These are phyloP conservation scores for Phytophthora fragariae DNA, from an alignment of 352 stramenopile genomes.

Conservation along the genomic window DNA sequence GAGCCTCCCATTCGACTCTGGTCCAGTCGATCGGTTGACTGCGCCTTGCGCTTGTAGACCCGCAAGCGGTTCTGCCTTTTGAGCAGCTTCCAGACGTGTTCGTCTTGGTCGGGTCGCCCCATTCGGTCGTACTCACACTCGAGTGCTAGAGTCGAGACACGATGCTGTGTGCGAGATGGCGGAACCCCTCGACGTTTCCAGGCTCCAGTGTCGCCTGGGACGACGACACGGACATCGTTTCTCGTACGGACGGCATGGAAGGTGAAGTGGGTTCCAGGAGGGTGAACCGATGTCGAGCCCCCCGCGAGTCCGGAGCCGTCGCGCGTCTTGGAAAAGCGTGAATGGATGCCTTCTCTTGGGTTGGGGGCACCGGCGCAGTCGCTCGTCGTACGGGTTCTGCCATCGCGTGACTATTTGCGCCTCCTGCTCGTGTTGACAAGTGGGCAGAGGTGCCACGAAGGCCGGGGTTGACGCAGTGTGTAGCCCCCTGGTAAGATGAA, in stretches of 20 bases:
- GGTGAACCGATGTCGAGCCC: constrained; percentile 13
- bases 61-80: constrained; percentile 53
- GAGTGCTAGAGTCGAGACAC: constrained; percentile 54
- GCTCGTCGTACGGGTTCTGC: constrained; percentile 34
- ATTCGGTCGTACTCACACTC: constrained; percentile 54
- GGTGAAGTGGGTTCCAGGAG: constrained; percentile 17
- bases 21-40: constrained; percentile 14
- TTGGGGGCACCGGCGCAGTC: constrained; percentile 26
- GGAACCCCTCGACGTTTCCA: constrained; percentile 47
- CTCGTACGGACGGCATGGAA: constrained; percentile 5
- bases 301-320: constrained; percentile 15
- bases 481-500: background rate
- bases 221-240: constrained; percentile 26
- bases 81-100: constrained; percentile 42
- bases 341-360: constrained; percentile 20
- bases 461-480: background rate
- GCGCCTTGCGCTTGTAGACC: constrained; percentile 50
- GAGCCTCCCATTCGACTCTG: constrained; percentile 16
- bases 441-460: constrained; percentile 1
- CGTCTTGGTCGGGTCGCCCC: constrained; percentile 39
- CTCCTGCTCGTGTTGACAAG: constrained; percentile 29
- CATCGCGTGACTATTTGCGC: constrained; percentile 33
- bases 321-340: constrained; percentile 26
- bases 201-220: constrained; percentile 33
- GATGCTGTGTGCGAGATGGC: constrained; percentile 54